These are phyloP conservation scores for Aspergillus calidoustus DNA, from an alignment of 2,329 filamentous ascomycete species.

Conservation along the genomic window DNA sequence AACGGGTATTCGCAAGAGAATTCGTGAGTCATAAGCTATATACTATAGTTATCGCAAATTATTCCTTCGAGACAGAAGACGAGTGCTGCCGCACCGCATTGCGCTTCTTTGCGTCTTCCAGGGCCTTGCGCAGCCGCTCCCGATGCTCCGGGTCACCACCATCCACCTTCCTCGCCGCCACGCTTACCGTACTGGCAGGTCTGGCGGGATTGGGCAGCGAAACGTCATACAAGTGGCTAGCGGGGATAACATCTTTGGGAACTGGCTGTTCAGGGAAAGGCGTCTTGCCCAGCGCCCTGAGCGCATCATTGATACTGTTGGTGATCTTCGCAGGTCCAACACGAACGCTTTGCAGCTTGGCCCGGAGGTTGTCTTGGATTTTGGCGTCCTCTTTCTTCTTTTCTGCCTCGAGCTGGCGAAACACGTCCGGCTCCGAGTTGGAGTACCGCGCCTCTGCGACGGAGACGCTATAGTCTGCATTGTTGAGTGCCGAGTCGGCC, in stretches of 20 bases:
- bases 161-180: slow-evolving; percentile 23
- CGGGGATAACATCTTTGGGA: slow-evolving; percentile 19
- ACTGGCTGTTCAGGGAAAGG: slow-evolving; percentile 26
- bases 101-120: slow-evolving; percentile 60
- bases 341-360: slow-evolving; percentile 48
- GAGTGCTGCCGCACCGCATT: slow-evolving; percentile 46
- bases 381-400: slow-evolving; percentile 55
- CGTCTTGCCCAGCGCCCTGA: slow-evolving; percentile 39
- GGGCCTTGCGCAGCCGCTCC: slow-evolving; percentile 52
- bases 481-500: slow-evolving; percentile 56
- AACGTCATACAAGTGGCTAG: slow-evolving; percentile 21
- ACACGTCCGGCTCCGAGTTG: slow-evolving; percentile 47
- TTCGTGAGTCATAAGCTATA: slow-evolving; percentile 6
- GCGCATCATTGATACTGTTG: slow-evolving; percentile 44
- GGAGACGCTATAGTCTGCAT: slow-evolving; percentile 58
- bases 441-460: slow-evolving; percentile 57
- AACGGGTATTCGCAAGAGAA: slow-evolving; percentile 13
- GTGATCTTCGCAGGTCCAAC: slow-evolving; percentile 45
- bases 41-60: slow-evolving; percentile 14
- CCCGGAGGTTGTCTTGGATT: slow-evolving; percentile 47
- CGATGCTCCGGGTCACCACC: slow-evolving; percentile 50
- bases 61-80: slow-evolving; percentile 20
- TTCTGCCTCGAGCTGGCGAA: slow-evolving; percentile 49
- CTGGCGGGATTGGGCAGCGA: slow-evolving; percentile 30
- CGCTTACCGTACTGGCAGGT: slow-evolving; percentile 28